Percentiles rank a stretch among this genome's conserved stretches.
These are phyloP conservation scores for Stropharia rugosoannulata DNA, from an alignment of 768 basidiomycete genomes.

Conservation along the genomic window DNA sequence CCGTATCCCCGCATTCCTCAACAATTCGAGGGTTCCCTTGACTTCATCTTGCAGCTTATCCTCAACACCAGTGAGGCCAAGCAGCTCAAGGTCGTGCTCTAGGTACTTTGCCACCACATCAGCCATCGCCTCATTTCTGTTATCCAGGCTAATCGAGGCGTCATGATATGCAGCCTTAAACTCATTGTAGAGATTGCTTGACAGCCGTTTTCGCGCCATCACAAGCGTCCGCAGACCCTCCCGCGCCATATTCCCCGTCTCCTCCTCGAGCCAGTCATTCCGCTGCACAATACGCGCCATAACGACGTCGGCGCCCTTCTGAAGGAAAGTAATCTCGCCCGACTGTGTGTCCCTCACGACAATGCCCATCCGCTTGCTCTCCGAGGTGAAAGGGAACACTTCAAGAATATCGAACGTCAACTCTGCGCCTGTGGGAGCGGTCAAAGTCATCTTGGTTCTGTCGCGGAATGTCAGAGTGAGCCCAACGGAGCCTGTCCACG, in stretches of 20 bases:
- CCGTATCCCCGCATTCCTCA: conserved; percentile 95
- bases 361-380: conserved; percentile 99
- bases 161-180: conserved; percentile 74
- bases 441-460: conserved; percentile 83
- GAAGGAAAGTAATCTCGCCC: conserved; percentile 84
- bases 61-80: conserved; percentile 97
- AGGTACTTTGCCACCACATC: conserved; percentile 72
- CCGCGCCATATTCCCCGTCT: conserved; percentile 97
- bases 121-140: conserved; percentile 79
- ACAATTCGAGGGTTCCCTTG: conserved; percentile 85
- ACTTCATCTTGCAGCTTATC: conserved; percentile 99
- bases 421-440: conserved; percentile 58
- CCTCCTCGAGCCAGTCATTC: conserved; percentile 99
- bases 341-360: conserved; percentile 78
- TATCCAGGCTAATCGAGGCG: conserved; percentile 79
- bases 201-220: conserved; percentile 79
- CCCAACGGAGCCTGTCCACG: conserved; percentile 95
- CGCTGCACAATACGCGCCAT: conserved; percentile 94
- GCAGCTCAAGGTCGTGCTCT: conserved; percentile 87
- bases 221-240: conserved; percentile 95
- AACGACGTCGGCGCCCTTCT: conserved; percentile 98
- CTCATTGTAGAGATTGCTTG: conserved; percentile 62
- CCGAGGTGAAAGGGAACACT: conserved; percentile 97
- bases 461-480: conserved; percentile 87
- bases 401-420: conserved; percentile 85